These are phyloP conservation scores for Pseudoperonospora humuli DNA, from an alignment of 352 stramenopile species.

Conservation along the genomic window DNA sequence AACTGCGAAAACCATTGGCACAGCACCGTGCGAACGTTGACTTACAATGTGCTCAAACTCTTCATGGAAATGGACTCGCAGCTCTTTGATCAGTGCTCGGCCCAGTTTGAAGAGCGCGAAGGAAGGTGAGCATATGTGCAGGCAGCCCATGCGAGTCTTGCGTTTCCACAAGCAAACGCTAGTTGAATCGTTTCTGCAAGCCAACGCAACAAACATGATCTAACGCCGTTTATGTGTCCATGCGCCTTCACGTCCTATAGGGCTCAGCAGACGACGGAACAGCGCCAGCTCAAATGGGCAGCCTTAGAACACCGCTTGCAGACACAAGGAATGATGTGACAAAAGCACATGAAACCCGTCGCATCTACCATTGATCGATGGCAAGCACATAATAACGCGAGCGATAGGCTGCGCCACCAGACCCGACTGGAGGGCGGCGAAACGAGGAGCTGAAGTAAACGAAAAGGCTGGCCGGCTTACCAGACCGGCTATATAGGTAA, in stretches of 20 bases:
- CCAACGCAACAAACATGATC: not conserved
- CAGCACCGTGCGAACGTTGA: conserved; percentile 90
- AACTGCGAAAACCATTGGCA: conserved; percentile 92
- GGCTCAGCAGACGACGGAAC: conserved; percentile 33
- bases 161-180: conserved; percentile 3
- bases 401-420: conserved; percentile 1
- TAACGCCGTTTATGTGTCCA: conserved; percentile 1
- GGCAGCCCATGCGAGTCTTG: conserved; percentile 3
- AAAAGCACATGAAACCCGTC: conserved; percentile 1
- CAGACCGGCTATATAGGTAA: conserved; percentile 9
- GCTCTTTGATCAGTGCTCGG: conserved; percentile 76
- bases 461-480: conserved; percentile 1
- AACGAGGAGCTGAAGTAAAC: conserved; percentile 4
- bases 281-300: conserved; percentile 39
- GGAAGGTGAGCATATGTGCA: conserved; percentile 28
- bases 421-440: conserved; percentile 7
- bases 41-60: conserved; percentile 68
- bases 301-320: conserved; percentile 46
- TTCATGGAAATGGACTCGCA: conserved; percentile 86
- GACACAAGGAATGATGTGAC: conserved; percentile 21
- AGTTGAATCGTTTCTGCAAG: conserved; percentile 5
- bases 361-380: conserved; percentile 6
- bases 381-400: conserved; percentile 17
- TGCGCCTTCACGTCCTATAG: conserved; percentile 4
- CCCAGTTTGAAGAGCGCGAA: conserved; percentile 51